Percentiles rank a stretch among this genome's conserved stretches.
Conservation (phyloP, 176 grass and related monocot genomes). For the Lolium multiflorum region DNA sequence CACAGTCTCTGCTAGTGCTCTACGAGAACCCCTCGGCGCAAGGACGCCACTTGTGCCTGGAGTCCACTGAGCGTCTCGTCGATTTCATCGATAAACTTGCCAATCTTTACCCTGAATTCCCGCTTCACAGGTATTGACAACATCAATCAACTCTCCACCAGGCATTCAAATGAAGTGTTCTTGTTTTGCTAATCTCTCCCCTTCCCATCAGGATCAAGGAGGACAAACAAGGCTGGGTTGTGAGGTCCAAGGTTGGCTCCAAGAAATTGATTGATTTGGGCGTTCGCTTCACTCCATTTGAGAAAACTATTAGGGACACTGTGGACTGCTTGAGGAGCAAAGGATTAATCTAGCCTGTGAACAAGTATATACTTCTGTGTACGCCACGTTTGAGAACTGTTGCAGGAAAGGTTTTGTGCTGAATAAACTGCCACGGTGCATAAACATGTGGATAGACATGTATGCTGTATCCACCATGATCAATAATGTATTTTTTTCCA, state of each 20-base stretch:
- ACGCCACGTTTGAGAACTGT: conserved; percentile 7
- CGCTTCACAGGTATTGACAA: conserved; percentile 27
- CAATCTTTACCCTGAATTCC: conserved; percentile 54
- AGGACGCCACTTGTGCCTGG: conserved; percentile 63
- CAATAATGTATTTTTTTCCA: conserved; percentile 1
- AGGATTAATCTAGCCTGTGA: conserved; percentile 42
- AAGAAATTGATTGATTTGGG: conserved; percentile 64
- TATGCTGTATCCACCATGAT: neutral
- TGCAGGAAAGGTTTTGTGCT: neutral
- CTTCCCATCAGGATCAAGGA: conserved; percentile 42
- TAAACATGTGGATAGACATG: neutral
- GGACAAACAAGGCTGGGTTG: conserved; percentile 62
- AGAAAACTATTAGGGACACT: conserved; percentile 51
- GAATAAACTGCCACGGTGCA: neutral
- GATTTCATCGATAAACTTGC: conserved; percentile 49
- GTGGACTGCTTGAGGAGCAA: conserved; percentile 59
- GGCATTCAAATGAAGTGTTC: no score
- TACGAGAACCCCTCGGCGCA: conserved; percentile 45
- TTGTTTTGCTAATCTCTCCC: neutral
- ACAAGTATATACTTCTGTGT: neutral
- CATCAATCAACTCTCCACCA: no score
- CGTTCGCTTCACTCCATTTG: conserved; percentile 47
- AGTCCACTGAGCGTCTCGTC: conserved; percentile 19
- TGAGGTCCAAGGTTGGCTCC: conserved; percentile 42
- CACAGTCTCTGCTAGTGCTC: conserved; percentile 39